phyloP scores from a whole-genome alignment of 768 basidiomycete genomes.

The Auricularia sp. region DNA sequence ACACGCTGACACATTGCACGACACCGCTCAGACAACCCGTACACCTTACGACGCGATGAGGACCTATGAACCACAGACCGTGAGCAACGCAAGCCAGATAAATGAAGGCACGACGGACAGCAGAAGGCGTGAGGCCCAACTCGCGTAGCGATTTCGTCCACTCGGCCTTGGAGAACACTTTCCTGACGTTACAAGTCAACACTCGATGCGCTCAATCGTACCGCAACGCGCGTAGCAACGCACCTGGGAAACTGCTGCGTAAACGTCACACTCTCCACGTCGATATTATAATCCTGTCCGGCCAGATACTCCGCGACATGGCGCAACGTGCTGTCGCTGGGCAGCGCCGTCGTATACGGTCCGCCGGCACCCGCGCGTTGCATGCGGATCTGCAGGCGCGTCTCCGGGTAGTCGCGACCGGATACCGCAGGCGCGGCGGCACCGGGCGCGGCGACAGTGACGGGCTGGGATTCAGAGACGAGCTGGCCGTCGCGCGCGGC shows the following conservation, averaged over 20 bases:
- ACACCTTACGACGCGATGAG: background rate
- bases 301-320: conserved; percentile 87
- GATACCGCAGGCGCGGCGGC: conserved; percentile 29
- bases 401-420: conserved; percentile 76
- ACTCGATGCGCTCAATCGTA: too few relatives aligned
- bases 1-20: too few relatives aligned
- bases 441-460: conserved; percentile 25
- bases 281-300: conserved; percentile 54
- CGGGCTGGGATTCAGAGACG: conserved; percentile 27
- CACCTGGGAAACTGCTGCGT: conserved; percentile 81
- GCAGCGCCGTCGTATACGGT: conserved; percentile 69
- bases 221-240: conserved; percentile 11
- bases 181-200: conserved; percentile 35
- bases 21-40: too few relatives aligned
- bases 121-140: conserved; percentile 84
- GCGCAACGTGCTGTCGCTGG: conserved; percentile 67
- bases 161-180: conserved; percentile 63
- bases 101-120: conserved; percentile 35
- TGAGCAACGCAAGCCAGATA: background rate
- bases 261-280: conserved; percentile 70
- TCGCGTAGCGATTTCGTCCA: conserved; percentile 74
- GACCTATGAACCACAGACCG: background rate
- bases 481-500: conserved; percentile 72
- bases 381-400: conserved; percentile 78
- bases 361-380: conserved; percentile 53